Percentiles rank a stretch among this genome's conserved stretches.
phyloP scores from a whole-genome alignment of 2,329 filamentous ascomycete species.

The Clonostachys rhizophaga region DNA sequence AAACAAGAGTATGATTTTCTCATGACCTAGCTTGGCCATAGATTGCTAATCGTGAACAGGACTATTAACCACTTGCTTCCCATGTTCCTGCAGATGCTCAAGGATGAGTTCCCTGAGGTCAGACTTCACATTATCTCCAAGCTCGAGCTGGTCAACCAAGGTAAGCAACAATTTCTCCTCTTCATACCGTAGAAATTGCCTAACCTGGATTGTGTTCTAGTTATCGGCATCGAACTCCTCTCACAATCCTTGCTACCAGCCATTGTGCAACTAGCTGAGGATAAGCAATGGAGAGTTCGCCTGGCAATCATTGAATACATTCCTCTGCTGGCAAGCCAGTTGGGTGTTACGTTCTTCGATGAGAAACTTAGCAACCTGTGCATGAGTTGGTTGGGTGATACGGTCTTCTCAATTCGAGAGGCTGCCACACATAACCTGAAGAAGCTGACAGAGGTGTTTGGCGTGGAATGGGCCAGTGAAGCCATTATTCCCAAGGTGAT shows the following conservation, averaged over 20 bases:
- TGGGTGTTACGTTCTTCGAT: constrained; percentile 96
- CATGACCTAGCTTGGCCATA: background rate
- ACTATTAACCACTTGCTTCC: constrained; percentile 95
- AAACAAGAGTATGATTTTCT: constrained; percentile 78
- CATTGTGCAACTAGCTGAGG: constrained; percentile 94
- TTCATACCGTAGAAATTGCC: background rate
- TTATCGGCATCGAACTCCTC: constrained; percentile 95
- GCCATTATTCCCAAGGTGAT: constrained; percentile 98
- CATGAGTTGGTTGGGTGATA: constrained; percentile 98
- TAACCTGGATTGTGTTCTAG: constrained; percentile 37
- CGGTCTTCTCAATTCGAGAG: constrained; percentile 97
- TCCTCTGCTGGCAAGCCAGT: constrained; percentile 87
- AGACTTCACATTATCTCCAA: constrained; percentile 99
- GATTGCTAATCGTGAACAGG: constrained; percentile 34
- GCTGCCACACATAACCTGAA: constrained; percentile 96
- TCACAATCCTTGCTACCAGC: constrained; percentile 95
- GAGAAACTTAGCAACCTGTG: constrained; percentile 93
- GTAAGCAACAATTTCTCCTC: constrained; percentile 36
- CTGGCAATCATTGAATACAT: constrained; percentile 99
- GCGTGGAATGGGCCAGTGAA: constrained; percentile 94
- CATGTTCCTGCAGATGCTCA: constrained; percentile 99
- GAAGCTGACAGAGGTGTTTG: constrained; percentile 98
- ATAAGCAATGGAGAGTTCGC: constrained; percentile 98
- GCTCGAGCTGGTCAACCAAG: constrained; percentile 94
- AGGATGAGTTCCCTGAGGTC: constrained; percentile 98